Conservation (phyloP, 768 basidiomycete genomes). For the Heimioporus sp. region DNA sequence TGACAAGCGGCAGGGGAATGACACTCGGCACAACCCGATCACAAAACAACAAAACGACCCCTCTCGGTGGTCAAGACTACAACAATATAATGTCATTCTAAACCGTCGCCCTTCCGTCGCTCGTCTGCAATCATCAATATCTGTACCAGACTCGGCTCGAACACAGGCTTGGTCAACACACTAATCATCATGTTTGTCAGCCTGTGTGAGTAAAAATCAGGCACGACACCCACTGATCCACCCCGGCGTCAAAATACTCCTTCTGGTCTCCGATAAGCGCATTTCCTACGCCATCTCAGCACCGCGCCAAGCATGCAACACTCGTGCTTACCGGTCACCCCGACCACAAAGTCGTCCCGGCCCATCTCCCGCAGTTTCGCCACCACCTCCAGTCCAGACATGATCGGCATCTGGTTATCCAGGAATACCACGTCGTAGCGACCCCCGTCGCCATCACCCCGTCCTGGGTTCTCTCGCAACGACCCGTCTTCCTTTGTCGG, state of each 20-base stretch:
- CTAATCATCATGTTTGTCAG: slow-evolving; percentile 33
- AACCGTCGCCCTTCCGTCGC: slow-evolving; percentile 19
- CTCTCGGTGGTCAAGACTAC: slow-evolving; percentile 1
- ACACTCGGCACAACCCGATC: slow-evolving; percentile 33
- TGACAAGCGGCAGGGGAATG: slow-evolving; percentile 30
- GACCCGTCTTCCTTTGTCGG: not conserved
- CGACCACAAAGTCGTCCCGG: slow-evolving; percentile 76
- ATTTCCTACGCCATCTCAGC: slow-evolving; percentile 42
- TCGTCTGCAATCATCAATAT: slow-evolving; percentile 44
- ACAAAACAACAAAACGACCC: slow-evolving; percentile 19
- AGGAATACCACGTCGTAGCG: slow-evolving; percentile 49
- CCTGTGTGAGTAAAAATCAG: too few relatives aligned
- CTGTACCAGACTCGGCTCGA: slow-evolving; percentile 48
- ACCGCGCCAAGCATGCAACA: not conserved
- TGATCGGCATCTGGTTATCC: slow-evolving; percentile 81
- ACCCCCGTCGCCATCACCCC: not conserved
- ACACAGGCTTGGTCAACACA: slow-evolving; percentile 77
- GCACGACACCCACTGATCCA: slow-evolving; percentile 54
- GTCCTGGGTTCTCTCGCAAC: not conserved
- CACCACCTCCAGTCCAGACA: slow-evolving; percentile 72
- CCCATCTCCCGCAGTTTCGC: slow-evolving; percentile 61
- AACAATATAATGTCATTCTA: not conserved
- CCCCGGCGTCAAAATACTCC: slow-evolving; percentile 74
- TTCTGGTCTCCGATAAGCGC: slow-evolving; percentile 61
- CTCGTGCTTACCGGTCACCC: slow-evolving; percentile 58